phyloP scores from a whole-genome alignment of 164 flowering plant genomes.

The Kalanchoe fedtschenkoi region DNA sequence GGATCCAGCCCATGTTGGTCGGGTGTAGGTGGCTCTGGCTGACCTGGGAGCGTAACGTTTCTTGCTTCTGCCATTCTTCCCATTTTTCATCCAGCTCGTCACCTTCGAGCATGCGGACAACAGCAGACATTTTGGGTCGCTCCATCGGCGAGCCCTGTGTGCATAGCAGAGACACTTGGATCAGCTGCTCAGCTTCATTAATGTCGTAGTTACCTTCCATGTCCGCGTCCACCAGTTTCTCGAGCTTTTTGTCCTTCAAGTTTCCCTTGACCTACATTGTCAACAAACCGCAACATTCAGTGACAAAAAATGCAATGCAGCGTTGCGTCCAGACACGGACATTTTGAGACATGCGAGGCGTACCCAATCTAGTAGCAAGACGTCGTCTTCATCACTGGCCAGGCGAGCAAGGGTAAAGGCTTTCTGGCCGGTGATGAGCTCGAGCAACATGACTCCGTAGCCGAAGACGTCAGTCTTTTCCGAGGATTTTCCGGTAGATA shows the following conservation, averaged over 20 bases:
- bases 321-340: background rate
- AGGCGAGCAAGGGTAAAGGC: slow-evolving; percentile 64
- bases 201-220: slow-evolving; percentile 17
- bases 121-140: slow-evolving; percentile 26
- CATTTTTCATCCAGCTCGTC: slow-evolving; percentile 22
- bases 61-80: slow-evolving; percentile 27
- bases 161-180: slow-evolving; percentile 21
- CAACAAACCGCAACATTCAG: background rate
- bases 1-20: slow-evolving; percentile 18
- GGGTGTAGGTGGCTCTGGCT: slow-evolving; percentile 3
- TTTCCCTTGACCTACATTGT: slow-evolving; percentile 19
- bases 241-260: slow-evolving; percentile 23
- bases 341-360: slow-evolving; percentile 1
- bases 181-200: slow-evolving; percentile 21
- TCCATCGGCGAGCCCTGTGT: slow-evolving; percentile 24
- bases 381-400: slow-evolving; percentile 64
- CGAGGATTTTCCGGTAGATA: too few relatives aligned
- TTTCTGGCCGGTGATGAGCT: slow-evolving; percentile 56
- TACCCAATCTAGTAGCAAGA: slow-evolving; percentile 64
- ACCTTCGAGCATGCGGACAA: slow-evolving; percentile 23
- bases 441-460: slow-evolving; percentile 56
- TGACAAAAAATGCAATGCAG: background rate
- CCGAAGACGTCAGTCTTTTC: too few relatives aligned
- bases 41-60: slow-evolving; percentile 17
- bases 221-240: slow-evolving; percentile 24